phyloP scores from a whole-genome alignment of 352 stramenopile genomes.

The Pythium chondricola region DNA sequence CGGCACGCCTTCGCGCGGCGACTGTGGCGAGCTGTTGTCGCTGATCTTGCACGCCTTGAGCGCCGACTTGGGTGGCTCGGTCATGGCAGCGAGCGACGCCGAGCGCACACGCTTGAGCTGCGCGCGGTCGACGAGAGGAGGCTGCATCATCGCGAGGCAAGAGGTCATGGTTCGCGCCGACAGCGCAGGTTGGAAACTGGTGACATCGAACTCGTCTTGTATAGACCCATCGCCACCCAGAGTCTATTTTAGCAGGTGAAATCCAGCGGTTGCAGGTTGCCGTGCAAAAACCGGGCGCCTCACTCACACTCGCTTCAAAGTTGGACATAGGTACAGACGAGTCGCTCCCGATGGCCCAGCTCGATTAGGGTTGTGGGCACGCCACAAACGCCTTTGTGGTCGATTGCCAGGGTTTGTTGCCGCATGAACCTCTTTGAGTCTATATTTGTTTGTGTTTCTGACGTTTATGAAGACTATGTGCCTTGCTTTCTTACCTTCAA shows the following conservation, averaged over 20 bases:
- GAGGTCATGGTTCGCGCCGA: conserved; percentile 39
- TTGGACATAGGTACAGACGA: background rate
- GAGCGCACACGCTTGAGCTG: conserved; percentile 24
- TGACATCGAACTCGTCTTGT: conserved; percentile 5
- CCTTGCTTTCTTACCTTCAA: background rate
- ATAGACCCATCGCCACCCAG: background rate
- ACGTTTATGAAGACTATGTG: conserved; percentile 1
- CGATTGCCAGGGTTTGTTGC: background rate
- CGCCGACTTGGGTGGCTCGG: conserved; percentile 34
- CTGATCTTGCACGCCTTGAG: conserved; percentile 58
- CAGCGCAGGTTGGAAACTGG: too few species aligned
- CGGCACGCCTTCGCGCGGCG: conserved; percentile 16
- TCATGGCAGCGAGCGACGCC: conserved; percentile 13
- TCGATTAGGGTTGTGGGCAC: conserved; percentile 14
- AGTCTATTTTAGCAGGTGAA: background rate
- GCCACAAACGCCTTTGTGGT: conserved; percentile 16
- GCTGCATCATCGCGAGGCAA: conserved; percentile 35
- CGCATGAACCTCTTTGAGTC: too few species aligned
- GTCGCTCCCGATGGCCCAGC: background rate
- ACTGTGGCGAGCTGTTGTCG: conserved; percentile 42
- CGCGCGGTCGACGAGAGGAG: conserved; percentile 4
- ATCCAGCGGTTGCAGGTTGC: background rate
- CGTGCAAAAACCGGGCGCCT: background rate
- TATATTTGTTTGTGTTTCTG: too few species aligned
- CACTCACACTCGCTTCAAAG: background rate